A percentile compares a stretch with the other conserved stretches of the same genome.
Evolutionary conservation across 1,139 yeast genomes (phyloP).

Genomic region (Williopsis jadinii): DNA sequence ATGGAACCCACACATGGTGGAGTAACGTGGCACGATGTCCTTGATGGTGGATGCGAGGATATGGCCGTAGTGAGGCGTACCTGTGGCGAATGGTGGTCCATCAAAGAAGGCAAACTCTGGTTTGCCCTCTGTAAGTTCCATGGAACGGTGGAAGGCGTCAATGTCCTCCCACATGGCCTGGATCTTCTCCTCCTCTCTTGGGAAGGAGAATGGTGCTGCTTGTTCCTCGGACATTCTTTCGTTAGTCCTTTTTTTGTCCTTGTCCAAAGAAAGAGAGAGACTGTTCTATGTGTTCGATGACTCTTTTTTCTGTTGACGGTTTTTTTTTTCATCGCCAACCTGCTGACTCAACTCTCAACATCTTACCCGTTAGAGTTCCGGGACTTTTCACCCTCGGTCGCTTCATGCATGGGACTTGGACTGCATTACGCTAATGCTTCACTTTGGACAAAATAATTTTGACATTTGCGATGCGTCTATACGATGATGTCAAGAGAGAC

Average conservation of each 20-base stretch:
- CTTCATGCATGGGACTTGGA: too few species aligned
- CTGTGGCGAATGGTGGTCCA: constrained; percentile 99
- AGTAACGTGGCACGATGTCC: constrained; percentile 96
- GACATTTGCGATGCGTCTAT: too few species aligned
- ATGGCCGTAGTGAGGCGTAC: constrained; percentile 98
- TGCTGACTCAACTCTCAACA: too few species aligned
- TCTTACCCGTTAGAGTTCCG: too few species aligned
- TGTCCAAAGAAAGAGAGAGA: not conserved
- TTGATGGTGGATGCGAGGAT: constrained; percentile 92
- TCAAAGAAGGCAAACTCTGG: constrained; percentile 92
- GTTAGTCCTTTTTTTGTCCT: not conserved
- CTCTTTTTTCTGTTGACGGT: too few species aligned
- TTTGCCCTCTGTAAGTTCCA: constrained; percentile 75
- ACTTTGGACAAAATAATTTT: too few species aligned
- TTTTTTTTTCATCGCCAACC: too few species aligned
- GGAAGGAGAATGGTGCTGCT: constrained; percentile 42
- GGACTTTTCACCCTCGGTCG: too few species aligned
- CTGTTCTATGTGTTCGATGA: too few species aligned
- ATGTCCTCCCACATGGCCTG: constrained; percentile 79
- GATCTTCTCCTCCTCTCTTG: constrained; percentile 82
- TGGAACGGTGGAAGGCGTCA: constrained; percentile 85
- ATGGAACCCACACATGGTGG: constrained; percentile 93
- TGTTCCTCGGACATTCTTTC: constrained; percentile 9
- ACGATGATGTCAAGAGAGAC: too few species aligned
- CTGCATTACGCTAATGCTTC: too few species aligned